A percentile compares a stretch with the other conserved stretches of the same genome.
Conservation (phyloP, 139 green algal species). For the Ettlia oleoabundans region DNA sequence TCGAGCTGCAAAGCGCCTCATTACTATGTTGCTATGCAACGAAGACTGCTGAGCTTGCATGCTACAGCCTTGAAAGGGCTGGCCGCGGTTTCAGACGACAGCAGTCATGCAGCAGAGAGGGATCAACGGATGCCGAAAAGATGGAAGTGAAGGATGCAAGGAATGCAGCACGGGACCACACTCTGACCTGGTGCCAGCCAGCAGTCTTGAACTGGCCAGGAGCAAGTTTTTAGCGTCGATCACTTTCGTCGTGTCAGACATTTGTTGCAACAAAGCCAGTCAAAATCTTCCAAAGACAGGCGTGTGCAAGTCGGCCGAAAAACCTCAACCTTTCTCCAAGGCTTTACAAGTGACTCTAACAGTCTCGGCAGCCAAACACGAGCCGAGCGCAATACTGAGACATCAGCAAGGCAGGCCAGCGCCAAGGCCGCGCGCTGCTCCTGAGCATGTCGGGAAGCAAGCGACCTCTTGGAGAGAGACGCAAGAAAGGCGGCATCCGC, state of each 20-base stretch:
- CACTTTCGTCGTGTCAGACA: too few relatives aligned
- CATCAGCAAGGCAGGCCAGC: not conserved
- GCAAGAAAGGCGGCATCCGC: conserved; percentile 4
- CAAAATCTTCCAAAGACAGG: too few relatives aligned
- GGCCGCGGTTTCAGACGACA: not conserved
- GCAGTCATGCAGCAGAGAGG: not conserved
- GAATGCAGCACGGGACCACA: too few relatives aligned
- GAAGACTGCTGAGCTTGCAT: not conserved
- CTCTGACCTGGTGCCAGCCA: too few relatives aligned
- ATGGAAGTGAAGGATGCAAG: not conserved
- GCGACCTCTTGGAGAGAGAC: not conserved
- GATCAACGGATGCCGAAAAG: not conserved
- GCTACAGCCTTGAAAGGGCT: not conserved
- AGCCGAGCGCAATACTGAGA: not conserved
- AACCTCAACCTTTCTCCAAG: too few relatives aligned
- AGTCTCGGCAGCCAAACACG: too few relatives aligned
- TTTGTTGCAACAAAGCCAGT: too few relatives aligned
- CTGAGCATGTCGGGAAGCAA: conserved; percentile 8
- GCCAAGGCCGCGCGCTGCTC: not conserved
- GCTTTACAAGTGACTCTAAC: too few relatives aligned
- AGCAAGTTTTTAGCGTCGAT: too few relatives aligned
- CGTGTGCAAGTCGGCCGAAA: too few relatives aligned
- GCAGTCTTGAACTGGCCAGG: too few relatives aligned
- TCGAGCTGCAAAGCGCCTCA: not conserved
- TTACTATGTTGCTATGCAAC: not conserved